Percentiles rank a stretch among this genome's conserved stretches.
Conservation (phyloP, 495 filamentous ascomycete genomes). For the Aspergillus asperescens region DNA sequence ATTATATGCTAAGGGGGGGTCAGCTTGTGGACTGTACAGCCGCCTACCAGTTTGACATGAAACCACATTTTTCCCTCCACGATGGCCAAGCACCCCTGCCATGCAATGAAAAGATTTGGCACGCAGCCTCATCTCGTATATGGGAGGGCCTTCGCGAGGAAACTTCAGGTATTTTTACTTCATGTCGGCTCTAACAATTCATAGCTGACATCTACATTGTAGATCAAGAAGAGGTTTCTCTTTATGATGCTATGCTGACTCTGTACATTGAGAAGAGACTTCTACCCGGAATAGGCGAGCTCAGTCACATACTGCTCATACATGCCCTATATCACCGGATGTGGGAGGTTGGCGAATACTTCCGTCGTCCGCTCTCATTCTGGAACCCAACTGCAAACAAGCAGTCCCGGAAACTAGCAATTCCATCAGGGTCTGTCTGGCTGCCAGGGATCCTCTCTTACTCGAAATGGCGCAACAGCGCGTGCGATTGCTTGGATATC, state of each 20-base stretch:
- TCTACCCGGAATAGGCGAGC: constrained; percentile 39
- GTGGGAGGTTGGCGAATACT: constrained; percentile 49
- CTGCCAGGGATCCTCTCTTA: constrained; percentile 46
- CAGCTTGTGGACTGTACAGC: constrained; percentile 45
- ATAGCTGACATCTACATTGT: constrained; percentile 4
- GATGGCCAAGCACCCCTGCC: constrained; percentile 42
- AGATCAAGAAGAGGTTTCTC: constrained; percentile 31
- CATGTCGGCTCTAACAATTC: background rate
- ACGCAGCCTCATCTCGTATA: constrained; percentile 29
- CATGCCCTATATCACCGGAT: constrained; percentile 48
- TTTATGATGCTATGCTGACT: constrained; percentile 41
- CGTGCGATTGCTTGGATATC: constrained; percentile 51
- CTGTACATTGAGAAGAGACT: constrained; percentile 49
- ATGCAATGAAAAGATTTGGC: constrained; percentile 45
- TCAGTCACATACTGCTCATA: constrained; percentile 44
- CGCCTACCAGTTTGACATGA: constrained; percentile 38
- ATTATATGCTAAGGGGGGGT: constrained; percentile 3
- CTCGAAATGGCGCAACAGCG: constrained; percentile 52
- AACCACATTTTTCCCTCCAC: constrained; percentile 35
- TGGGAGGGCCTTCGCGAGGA: constrained; percentile 36
- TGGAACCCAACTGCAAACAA: constrained; percentile 47
- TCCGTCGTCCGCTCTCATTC: constrained; percentile 40
- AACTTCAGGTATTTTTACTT: constrained; percentile 19
- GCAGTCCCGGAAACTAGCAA: constrained; percentile 34
- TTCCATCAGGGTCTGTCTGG: constrained; percentile 42